Evolutionary conservation across 768 basidiomycete species (phyloP), one percentile per base, ranked within the genome.

Genomic region (Hygrocybe punicea): DNA sequence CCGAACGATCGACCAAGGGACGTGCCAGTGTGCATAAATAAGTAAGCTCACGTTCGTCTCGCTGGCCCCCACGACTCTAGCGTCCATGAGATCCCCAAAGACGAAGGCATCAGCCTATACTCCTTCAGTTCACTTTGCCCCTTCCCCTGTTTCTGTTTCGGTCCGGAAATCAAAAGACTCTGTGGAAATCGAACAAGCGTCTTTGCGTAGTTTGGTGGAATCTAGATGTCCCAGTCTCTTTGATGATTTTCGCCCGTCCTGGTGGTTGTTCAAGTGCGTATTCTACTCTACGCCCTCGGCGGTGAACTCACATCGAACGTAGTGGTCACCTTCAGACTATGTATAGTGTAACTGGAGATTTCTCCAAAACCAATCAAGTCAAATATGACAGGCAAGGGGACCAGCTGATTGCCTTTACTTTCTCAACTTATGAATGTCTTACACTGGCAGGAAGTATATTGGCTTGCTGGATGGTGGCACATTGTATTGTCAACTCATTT

Each of bases 291-390:
- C 34, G 25, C 39, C 42, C 16, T 45, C 37, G 50, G 16, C 14
- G 36, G 45, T 51, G 11, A 21, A 35, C 35, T n/a, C 21, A 39
- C 39, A 33, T 40, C 33, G 19, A 29, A 25, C 17, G 34, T 56
- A 85, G 84, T 65, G 85, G 84, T 3, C 84, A 88, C 66, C 60
- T 86, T 9, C 85, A 87, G 61, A 87, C 86, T 1, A 65, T 81
- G 14, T 85, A 84, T 53, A 81, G 79, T 53, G 83, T 84, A 1
- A 29, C 82, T 5, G 85, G 84, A 3, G 77, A 87, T 63, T 86
- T 87, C 61, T 80, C 83, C 2, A 78, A 78, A 56, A 71, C 73
- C 34, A 82, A 87, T 66, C 70, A 68, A 39, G 76, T 88, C 57
- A 73, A 71, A 55, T 88, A 86, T 66, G 72, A 81, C 50, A 76